Percentiles rank a stretch among this genome's conserved stretches.
These are phyloP conservation scores for Xenoacremonium recifei DNA, from an alignment of 2,329 filamentous ascomycete genomes.

Conservation along the genomic window DNA sequence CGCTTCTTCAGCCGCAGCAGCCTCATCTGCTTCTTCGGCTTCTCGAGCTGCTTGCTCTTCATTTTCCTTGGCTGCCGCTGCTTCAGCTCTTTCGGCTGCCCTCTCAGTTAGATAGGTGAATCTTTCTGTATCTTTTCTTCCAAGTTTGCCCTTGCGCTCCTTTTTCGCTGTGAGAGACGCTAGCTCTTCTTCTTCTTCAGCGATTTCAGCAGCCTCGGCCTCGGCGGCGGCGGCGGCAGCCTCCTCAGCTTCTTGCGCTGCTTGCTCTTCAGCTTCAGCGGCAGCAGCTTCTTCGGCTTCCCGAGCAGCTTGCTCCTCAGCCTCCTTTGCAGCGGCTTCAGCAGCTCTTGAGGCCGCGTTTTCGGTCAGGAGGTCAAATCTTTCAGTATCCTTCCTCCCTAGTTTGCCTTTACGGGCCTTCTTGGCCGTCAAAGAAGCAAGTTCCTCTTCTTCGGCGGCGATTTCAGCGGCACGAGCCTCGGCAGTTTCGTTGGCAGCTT, in stretches of 20 bases:
- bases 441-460: constrained; percentile 14
- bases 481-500: constrained; percentile 5
- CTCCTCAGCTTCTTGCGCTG: constrained; percentile 2
- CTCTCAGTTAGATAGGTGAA: constrained; percentile 35
- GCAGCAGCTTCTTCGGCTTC: background rate
- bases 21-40: constrained; percentile 1
- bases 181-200: constrained; percentile 15
- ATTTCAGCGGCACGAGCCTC: constrained; percentile 9
- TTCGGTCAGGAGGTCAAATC: constrained; percentile 16
- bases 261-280: constrained; percentile 22
- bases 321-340: constrained; percentile 7
- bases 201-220: constrained; percentile 7
- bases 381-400: constrained; percentile 23
- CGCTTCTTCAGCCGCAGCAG: background rate
- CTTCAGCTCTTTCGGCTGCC: constrained; percentile 35
- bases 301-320: constrained; percentile 10
- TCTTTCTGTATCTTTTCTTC: constrained; percentile 47
- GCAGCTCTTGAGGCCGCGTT: constrained; percentile 8
- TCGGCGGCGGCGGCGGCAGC: constrained; percentile 1
- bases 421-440: constrained; percentile 17
- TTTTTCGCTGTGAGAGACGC: constrained; percentile 39
- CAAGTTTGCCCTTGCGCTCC: constrained; percentile 45
- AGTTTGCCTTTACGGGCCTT: constrained; percentile 21
- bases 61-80: constrained; percentile 31
- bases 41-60: constrained; percentile 4